Base-by-base conservation (phyloP, 345 rosid genomes). In the Abelmoschus esculentus region DNA sequence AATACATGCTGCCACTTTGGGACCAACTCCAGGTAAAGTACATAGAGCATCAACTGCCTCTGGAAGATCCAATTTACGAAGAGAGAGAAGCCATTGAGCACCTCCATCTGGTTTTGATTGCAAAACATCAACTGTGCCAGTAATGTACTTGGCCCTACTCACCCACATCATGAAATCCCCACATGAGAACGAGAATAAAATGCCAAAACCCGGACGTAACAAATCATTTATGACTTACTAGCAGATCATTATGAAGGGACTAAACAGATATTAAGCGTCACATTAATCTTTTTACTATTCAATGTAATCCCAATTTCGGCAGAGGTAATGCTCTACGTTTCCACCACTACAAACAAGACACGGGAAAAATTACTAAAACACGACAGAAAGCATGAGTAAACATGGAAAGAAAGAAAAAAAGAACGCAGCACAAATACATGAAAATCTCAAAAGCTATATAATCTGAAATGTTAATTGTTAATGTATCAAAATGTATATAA, bases 11-110 rank as follows among this genome's bases (percentile, higher is more conserved):
- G 97, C 97, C 17, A 93, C 97, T 80, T 93, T 91, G 7, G 92
- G 89, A 80, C 98, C 97, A 70, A 91, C 95, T 22, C 98, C 98
- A 14, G 96, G 93, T 72, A 93, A 85, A 55, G 89, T 84, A 82
- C 90, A 88, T 7, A 93, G 83, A n/a, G 86, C 86, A 75, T 84
- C 83, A 61, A 91, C 78, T 49, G 79, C 85, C 70, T 75, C 88
- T 46, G 80, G 82, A 17, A 91, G 91, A 62, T 89, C 85, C 81
- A 85, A 26, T 64, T 88, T 80, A 3, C 97, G 93, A 34, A 93
- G 81, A 72, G 97, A 83, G n/a, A 74, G 70, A 70, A 93, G 96
- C 98, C 97, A 91, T 47, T 82, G 82, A 59, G 64, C 69, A 36
- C 98, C 97, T 76, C 96, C 96, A 32, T 87, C 89, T 12, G 90